Evolutionary conservation across 2,329 filamentous ascomycete species (phyloP).

Genomic region (Lachnellula subtilissima): DNA sequence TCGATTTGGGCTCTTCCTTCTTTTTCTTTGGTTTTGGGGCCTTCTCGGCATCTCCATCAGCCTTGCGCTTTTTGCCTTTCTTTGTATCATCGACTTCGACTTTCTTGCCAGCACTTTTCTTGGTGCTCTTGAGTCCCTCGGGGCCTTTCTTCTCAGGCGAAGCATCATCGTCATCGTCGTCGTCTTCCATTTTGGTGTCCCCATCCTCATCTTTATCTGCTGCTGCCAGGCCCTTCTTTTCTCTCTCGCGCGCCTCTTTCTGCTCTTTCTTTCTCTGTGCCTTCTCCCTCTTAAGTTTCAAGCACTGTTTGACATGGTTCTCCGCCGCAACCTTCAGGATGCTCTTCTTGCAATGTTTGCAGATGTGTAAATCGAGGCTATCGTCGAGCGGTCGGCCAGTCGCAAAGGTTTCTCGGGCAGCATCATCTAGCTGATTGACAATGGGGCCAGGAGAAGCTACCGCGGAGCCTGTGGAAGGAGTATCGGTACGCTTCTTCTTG

Average conservation of each 20-base stretch:
- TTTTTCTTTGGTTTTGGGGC: slow-evolving; percentile 88
- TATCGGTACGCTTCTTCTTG: slow-evolving; percentile 47
- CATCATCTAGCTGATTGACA: slow-evolving; percentile 68
- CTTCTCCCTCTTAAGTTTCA: slow-evolving; percentile 53
- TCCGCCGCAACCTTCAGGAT: slow-evolving; percentile 71
- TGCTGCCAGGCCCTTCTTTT: slow-evolving; percentile 37
- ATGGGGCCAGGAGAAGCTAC: slow-evolving; percentile 48
- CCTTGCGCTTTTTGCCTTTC: slow-evolving; percentile 74
- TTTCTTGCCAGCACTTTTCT: slow-evolving; percentile 64
- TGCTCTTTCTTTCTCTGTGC: slow-evolving; percentile 33
- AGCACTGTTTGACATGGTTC: slow-evolving; percentile 75
- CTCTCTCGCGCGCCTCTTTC: slow-evolving; percentile 35
- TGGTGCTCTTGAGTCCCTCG: slow-evolving; percentile 38
- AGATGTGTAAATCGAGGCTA: slow-evolving; percentile 71
- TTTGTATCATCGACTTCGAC: slow-evolving; percentile 52
- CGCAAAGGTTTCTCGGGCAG: slow-evolving; percentile 71
- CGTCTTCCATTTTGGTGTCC: slow-evolving; percentile 35
- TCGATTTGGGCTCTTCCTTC: slow-evolving; percentile 85
- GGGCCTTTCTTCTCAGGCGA: slow-evolving; percentile 38
- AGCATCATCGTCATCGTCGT: slow-evolving; percentile 35
- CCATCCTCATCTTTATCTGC: slow-evolving; percentile 30
- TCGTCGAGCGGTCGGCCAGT: slow-evolving; percentile 81
- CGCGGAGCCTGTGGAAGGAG: slow-evolving; percentile 37
- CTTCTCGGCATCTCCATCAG: slow-evolving; percentile 72
- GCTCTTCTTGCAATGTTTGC: slow-evolving; percentile 92